Conservation (phyloP, 2,329 filamentous ascomycete genomes). For the Fusarium multiceps region DNA sequence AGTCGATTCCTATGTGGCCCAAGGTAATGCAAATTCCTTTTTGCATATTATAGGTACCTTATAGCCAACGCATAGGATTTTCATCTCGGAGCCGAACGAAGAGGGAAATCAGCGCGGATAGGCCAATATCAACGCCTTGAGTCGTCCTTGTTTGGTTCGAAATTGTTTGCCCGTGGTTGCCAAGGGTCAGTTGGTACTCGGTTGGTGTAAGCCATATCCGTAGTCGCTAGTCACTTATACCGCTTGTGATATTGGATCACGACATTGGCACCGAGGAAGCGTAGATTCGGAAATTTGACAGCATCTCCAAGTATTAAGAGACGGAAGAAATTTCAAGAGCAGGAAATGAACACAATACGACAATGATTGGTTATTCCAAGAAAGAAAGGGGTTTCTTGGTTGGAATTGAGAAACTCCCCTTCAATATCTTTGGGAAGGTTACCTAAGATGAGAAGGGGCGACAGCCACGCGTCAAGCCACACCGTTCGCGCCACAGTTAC, state of each 20-base stretch:
- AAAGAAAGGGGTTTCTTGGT: neutral
- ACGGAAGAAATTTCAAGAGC: neutral
- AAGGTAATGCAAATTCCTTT: neutral
- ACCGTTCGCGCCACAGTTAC: conserved; percentile 14
- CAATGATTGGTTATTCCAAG: neutral
- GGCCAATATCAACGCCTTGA: neutral
- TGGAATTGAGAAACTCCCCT: neutral
- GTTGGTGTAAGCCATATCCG: conserved; percentile 3
- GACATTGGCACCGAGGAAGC: neutral
- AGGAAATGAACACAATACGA: neutral
- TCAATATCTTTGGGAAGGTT: neutral
- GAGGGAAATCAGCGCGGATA: neutral
- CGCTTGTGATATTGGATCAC: conserved; percentile 9
- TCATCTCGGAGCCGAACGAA: neutral
- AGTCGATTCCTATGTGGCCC: neutral
- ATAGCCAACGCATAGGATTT: neutral
- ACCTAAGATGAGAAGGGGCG: conserved; percentile 14
- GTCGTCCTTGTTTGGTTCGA: neutral
- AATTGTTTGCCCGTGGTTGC: conserved; percentile 8
- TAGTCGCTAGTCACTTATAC: conserved; percentile 8
- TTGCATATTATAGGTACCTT: neutral
- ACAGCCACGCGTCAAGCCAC: conserved; percentile 39
- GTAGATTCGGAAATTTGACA: neutral
- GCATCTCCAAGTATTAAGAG: neutral
- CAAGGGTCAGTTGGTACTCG: conserved; percentile 5